phyloP scores from a whole-genome alignment of 2,329 filamentous ascomycete species.

The Rugonectria rugulosa region DNA sequence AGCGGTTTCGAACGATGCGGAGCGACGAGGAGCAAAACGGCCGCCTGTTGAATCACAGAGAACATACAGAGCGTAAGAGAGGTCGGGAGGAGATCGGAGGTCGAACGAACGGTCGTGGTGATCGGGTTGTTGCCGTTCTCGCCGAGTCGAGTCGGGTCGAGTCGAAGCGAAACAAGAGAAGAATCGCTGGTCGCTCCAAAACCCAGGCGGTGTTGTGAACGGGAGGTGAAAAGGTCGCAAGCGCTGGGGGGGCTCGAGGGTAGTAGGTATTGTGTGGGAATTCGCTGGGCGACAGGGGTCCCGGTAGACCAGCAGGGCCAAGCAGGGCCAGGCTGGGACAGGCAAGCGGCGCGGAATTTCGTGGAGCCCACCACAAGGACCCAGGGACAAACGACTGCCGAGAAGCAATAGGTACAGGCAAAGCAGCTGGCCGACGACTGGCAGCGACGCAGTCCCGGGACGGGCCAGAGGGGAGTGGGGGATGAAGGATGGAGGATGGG shows the following conservation, averaged over 20 bases:
- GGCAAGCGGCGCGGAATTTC: conserved; percentile 32
- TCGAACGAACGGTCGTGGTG: conserved; percentile 24
- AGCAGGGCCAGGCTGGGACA: conserved; percentile 24
- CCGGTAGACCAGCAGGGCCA: conserved; percentile 28
- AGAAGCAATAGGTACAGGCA: too few relatives aligned
- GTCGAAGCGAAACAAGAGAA: conserved; percentile 10
- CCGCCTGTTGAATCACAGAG: conserved; percentile 32
- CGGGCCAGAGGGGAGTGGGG: too few relatives aligned
- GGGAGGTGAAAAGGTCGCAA: conserved; percentile 40
- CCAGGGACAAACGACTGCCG: conserved; percentile 31
- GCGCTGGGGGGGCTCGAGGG: conserved; percentile 39
- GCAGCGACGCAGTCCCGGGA: too few relatives aligned
- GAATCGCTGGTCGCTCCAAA: conserved; percentile 29
- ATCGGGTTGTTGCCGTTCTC: conserved; percentile 16
- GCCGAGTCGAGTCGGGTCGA: conserved; percentile 16
- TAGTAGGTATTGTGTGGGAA: conserved; percentile 37
- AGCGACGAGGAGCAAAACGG: conserved; percentile 15
- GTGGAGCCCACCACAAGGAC: conserved; percentile 36
- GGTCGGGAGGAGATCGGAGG: conserved; percentile 13
- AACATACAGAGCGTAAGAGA: conserved; percentile 6
- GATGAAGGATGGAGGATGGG: too few relatives aligned
- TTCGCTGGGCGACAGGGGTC: conserved; percentile 34
- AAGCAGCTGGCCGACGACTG: too few relatives aligned
- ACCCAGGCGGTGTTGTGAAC: conserved; percentile 38
- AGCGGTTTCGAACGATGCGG: conserved; percentile 14